These are phyloP conservation scores for Hygrophoropsis aurantiaca DNA, from an alignment of 768 basidiomycete species.

Conservation along the genomic window DNA sequence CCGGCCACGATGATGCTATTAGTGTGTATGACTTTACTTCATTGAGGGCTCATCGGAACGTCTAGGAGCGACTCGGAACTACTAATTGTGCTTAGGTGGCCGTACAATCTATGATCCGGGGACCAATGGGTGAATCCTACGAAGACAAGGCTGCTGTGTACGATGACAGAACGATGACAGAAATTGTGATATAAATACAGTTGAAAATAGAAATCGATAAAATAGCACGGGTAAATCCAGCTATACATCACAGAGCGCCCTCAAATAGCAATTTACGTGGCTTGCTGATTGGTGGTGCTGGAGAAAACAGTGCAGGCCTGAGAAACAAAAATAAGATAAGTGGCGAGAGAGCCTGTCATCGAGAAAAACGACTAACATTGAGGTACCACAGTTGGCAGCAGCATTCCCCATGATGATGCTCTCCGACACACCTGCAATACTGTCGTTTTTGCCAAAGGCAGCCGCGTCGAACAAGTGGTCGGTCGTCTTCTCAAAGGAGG, in stretches of 20 bases:
- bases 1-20: no score
- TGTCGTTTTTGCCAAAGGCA: conserved; percentile 92
- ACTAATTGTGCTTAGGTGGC: no score
- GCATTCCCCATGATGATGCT: conserved; percentile 99
- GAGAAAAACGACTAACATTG: conserved; percentile 60
- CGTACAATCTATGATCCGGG: no score
- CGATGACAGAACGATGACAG: no score
- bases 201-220: no score
- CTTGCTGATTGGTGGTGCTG: conserved; percentile 31
- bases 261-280: conserved; percentile 37
- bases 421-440: conserved; percentile 95
- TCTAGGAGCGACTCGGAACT: no score
- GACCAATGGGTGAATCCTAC: no score
- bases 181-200: no score
- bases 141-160: no score
- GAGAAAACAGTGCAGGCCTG: conserved; percentile 37
- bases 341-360: not conserved
- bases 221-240: no score
- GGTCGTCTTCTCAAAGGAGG: conserved; percentile 99
- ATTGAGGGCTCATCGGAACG: no score
- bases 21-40: no score
- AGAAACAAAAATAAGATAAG: conserved; percentile 5
- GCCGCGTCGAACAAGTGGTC: conserved; percentile 99
- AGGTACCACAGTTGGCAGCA: conserved; percentile 91
- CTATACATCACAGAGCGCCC: conserved; percentile 20